Base-by-base conservation (phyloP, 331 rosid genomes). In the Stylosanthes scabra region DNA sequence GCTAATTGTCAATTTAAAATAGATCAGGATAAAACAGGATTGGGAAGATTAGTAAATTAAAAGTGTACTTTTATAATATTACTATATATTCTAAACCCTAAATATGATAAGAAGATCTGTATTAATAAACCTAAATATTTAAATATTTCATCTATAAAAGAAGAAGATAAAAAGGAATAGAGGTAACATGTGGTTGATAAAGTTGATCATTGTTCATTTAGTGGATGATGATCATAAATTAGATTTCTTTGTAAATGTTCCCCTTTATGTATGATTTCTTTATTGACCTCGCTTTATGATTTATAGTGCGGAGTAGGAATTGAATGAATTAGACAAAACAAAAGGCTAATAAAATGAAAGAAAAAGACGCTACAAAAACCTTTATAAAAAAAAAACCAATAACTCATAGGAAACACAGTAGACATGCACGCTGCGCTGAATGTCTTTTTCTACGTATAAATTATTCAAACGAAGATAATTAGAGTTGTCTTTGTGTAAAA, bases 141-240 rank as follows among this genome's bases (percentile, higher is more conserved):
- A 31, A 31, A 31, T 31, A 31, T 31, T 31, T 31, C 6, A 31
- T 5, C 5, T 31, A 31, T 3, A 31, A 31, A 31, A 31, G 37
- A 20, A 20, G 25, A 20, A 20, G 37, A 2, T 0, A 31, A 31
- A 31, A 5, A 31, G 3, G 5, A 31, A 31, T 1, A 5, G 63
- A 60, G 27, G 11, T 13, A 8, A 59, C 51, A 67, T 68, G 25
- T 50, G 72, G 82, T 46, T 44, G 13, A 73, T 77, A 4, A 29
- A 20, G 39, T 77, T 41, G 68, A 71, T 80, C 80, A 71, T 78
- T 47, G 62, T 63, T 60, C 65, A 54, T 50, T 62, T 82, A 51
- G 63, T 44, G 71, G 54, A 13, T 50, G 54, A 13, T 50, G 68
- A 52, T 59, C 51, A 69, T 51, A 47, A 14, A 27, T 52, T n/a